Evolutionary conservation across 257 asterid species (phyloP).

Genomic region (Cruciata laevipes): DNA sequence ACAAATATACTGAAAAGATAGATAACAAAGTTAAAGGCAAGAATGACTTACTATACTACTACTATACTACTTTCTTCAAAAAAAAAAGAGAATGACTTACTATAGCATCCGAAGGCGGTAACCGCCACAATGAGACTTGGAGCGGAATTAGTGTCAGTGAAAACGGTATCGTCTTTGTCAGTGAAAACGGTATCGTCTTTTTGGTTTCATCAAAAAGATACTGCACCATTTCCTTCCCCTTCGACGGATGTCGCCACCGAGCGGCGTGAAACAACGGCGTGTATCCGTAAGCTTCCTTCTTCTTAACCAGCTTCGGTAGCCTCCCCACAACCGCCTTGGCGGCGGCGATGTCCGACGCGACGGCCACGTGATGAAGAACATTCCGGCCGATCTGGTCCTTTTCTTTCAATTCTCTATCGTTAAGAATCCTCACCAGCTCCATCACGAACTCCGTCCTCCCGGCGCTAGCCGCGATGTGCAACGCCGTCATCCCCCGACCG

Average conservation of each 20-base stretch:
- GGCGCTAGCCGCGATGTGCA: slow-evolving; percentile 5
- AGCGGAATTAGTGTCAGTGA: background rate
- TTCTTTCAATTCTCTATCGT: background rate
- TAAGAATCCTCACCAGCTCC: background rate
- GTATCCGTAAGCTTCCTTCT: background rate
- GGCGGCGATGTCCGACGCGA: background rate
- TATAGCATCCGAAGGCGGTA: background rate
- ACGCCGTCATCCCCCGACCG: background rate
- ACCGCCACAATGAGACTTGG: background rate
- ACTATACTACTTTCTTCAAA: too few relatives aligned
- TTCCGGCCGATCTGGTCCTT: background rate
- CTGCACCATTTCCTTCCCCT: background rate
- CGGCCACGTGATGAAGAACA: slow-evolving; percentile 3
- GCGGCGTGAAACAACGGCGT: background rate
- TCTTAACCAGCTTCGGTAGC: background rate
- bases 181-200: too few relatives aligned
- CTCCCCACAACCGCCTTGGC: background rate
- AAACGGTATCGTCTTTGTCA: background rate
- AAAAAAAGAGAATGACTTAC: background rate
- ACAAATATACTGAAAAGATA: too few relatives aligned
- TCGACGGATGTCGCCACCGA: background rate
- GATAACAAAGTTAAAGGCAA: too few relatives aligned
- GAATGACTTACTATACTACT: too few relatives aligned
- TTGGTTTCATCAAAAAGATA: background rate
- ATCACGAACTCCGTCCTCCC: slow-evolving; percentile 2